Percentiles rank a stretch among this genome's conserved stretches.
These are phyloP conservation scores for Boletus speciosus DNA, from an alignment of 768 basidiomycete species.

Conservation along the genomic window DNA sequence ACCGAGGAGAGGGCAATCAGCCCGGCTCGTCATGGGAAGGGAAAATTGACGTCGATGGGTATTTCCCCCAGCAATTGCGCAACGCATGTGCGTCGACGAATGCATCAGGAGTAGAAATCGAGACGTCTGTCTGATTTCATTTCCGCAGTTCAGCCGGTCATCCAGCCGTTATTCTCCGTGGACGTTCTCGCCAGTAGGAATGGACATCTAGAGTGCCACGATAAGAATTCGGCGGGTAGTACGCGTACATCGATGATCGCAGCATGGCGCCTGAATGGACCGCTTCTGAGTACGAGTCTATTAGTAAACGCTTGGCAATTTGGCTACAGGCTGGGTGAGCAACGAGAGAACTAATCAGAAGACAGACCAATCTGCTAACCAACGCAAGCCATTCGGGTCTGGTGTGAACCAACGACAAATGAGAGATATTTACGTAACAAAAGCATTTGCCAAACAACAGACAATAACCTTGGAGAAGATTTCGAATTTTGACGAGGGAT, in stretches of 20 bases:
- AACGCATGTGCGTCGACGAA: background rate
- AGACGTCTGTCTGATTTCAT: background rate
- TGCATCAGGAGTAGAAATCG: no score
- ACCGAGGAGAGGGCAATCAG: background rate
- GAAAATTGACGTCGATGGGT: background rate
- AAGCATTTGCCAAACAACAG: conserved; percentile 13
- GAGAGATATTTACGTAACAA: background rate
- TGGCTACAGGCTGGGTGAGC: no score
- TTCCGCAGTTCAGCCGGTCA: background rate
- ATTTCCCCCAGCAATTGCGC: background rate
- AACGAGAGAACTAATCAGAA: no score
- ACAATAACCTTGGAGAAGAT: conserved; percentile 13
- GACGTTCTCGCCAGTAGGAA: background rate
- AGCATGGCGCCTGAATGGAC: no score
- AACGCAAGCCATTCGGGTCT: no score
- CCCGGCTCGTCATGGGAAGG: background rate
- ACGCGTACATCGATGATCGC: no score
- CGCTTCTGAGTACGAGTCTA: no score
- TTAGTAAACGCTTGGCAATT: no score
- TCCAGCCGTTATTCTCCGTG: background rate
- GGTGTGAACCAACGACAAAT: no score
- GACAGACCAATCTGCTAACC: no score
- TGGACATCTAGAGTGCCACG: no score
- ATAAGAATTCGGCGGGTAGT: no score
- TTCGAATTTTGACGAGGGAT: conserved; percentile 3